Percentiles rank a stretch among this genome's conserved stretches.
Conservation (phyloP, 2,329 filamentous ascomycete genomes). For the Ophidiomyces ophidiicola region DNA sequence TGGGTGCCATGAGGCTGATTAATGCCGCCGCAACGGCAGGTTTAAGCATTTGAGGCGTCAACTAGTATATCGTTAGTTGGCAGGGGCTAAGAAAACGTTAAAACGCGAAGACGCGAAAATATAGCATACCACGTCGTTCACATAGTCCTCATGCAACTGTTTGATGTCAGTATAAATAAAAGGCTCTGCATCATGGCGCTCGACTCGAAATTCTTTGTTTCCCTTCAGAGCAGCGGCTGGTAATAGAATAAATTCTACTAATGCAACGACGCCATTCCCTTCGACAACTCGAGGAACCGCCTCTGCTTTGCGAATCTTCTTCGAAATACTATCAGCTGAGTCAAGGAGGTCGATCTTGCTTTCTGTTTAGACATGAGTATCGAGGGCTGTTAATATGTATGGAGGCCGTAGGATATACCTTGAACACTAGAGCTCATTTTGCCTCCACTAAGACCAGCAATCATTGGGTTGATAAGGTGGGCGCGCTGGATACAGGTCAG, state of each 20-base stretch:
- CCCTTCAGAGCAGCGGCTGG: constrained; percentile 57
- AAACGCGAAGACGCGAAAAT: background rate
- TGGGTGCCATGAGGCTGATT: constrained; percentile 61
- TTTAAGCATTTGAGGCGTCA: constrained; percentile 81
- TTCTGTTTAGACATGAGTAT: constrained; percentile 40
- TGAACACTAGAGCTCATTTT: constrained; percentile 74
- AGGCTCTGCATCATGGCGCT: constrained; percentile 51
- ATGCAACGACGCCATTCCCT: constrained; percentile 74
- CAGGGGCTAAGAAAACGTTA: background rate
- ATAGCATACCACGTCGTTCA: constrained; percentile 57
- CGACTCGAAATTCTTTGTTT: constrained; percentile 54
- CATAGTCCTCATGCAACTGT: constrained; percentile 68
- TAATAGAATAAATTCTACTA: constrained; percentile 77
- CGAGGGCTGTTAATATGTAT: background rate
- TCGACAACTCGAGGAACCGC: constrained; percentile 64
- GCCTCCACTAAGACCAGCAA: constrained; percentile 66
- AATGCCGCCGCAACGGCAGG: constrained; percentile 66
- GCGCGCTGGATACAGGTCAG: constrained; percentile 40
- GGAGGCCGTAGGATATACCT: constrained; percentile 18
- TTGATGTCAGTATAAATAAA: constrained; percentile 67
- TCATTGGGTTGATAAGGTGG: constrained; percentile 75
- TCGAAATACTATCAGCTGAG: constrained; percentile 56
- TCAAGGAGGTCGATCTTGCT: constrained; percentile 94
- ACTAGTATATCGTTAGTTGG: constrained; percentile 30
- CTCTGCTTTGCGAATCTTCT: constrained; percentile 77